Conservation (phyloP, 148 eudicot genomes). For the Dianthus caryophyllus region DNA sequence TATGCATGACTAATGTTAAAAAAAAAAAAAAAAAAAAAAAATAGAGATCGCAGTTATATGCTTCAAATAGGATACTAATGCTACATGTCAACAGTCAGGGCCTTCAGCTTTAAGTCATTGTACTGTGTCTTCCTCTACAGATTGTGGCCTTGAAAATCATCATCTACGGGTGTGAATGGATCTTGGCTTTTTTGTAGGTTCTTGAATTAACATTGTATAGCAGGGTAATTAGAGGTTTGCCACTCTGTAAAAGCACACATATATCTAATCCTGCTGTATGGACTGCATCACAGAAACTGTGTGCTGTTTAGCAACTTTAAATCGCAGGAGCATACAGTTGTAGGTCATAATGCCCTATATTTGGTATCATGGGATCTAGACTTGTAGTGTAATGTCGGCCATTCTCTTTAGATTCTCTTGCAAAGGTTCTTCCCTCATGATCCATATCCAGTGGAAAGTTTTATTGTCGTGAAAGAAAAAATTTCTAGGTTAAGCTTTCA, state of each 20-base stretch:
- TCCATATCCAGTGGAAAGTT: background rate
- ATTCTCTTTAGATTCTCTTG: background rate
- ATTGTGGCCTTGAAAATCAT: constrained; percentile 23
- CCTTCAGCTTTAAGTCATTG: constrained; percentile 23
- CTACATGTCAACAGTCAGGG: background rate
- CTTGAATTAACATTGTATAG: background rate
- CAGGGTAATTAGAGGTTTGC: constrained; percentile 8
- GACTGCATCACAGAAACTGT: background rate
- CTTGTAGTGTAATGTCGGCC: background rate
- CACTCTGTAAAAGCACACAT: background rate
- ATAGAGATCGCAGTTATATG: background rate
- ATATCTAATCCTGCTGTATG: background rate
- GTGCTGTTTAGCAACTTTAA: background rate
- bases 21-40: constrained; percentile 56
- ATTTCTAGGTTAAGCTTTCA: constrained; percentile 8
- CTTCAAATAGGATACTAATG: background rate
- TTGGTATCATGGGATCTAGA: background rate
- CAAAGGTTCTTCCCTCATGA: background rate
- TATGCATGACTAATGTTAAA: background rate
- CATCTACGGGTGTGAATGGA: background rate
- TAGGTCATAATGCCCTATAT: background rate
- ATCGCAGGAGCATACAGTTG: background rate
- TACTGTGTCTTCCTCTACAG: background rate
- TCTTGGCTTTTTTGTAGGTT: background rate
- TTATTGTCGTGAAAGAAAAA: background rate